phyloP scores from a whole-genome alignment of 768 basidiomycete genomes.

The Paxillus involutus region DNA sequence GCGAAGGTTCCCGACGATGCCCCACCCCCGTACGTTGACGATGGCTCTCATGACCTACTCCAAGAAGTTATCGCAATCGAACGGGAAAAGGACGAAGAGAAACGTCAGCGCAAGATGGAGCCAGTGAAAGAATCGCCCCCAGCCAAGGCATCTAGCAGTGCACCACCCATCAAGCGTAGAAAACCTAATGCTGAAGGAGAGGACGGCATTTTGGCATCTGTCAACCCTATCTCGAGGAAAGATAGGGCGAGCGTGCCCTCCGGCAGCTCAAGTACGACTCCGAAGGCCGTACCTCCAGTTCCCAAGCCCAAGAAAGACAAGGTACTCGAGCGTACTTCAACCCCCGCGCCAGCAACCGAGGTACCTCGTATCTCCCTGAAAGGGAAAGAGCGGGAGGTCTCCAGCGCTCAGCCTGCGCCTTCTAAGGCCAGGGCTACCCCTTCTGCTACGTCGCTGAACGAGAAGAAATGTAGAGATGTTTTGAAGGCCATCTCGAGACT shows the following conservation, averaged over 20 bases:
- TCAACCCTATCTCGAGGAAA: conserved; percentile 59
- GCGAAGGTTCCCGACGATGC: conserved; percentile 46
- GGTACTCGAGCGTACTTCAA: conserved; percentile 24
- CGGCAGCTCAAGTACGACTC: conserved; percentile 40
- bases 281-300: conserved; percentile 23
- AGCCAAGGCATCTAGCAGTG: conserved; percentile 37
- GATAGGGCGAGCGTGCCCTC: conserved; percentile 30
- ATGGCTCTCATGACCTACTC: conserved; percentile 78
- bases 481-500: conserved; percentile 58
- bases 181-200: conserved; percentile 49
- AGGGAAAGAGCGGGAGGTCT: conserved; percentile 72
- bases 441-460: conserved; percentile 59
- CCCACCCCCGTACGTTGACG: conserved; percentile 70
- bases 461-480: conserved; percentile 80
- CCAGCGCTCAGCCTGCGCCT: conserved; percentile 32
- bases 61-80: conserved; percentile 85
- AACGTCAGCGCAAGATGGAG: conserved; percentile 46
- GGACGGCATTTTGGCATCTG: conserved; percentile 63
- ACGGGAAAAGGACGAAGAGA: conserved; percentile 58
- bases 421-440: conserved; percentile 40
- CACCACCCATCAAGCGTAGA: conserved; percentile 56
- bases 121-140: conserved; percentile 37
- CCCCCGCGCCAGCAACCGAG: conserved; percentile 18
- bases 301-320: conserved; percentile 50
- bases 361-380: conserved; percentile 50